These are phyloP conservation scores for Trichoderma brevicompactum DNA, from an alignment of 2,329 filamentous ascomycete species.

Conservation along the genomic window DNA sequence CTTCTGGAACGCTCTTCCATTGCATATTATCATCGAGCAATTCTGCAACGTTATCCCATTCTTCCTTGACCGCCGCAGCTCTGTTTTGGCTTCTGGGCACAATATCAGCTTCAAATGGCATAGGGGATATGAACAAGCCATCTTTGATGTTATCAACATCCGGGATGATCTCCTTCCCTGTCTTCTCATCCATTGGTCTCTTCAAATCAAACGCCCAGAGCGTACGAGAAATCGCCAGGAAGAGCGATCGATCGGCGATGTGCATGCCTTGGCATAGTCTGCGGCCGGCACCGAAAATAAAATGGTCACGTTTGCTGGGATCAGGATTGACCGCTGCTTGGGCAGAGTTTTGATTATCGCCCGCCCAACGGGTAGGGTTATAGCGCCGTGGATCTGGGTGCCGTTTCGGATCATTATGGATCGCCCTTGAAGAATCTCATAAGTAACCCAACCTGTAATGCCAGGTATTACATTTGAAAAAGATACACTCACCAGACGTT, in stretches of 20 bases:
- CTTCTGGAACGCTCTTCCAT: slow-evolving; percentile 20
- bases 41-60: not conserved
- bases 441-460: not conserved
- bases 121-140: slow-evolving; percentile 15
- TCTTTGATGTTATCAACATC: slow-evolving; percentile 16
- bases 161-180: slow-evolving; percentile 20
- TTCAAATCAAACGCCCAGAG: slow-evolving; percentile 52
- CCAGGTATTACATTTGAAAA: too few species aligned
- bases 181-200: slow-evolving; percentile 12
- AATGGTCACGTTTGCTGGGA: slow-evolving; percentile 32
- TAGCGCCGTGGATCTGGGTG: slow-evolving; percentile 49
- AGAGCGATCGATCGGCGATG: slow-evolving; percentile 37
- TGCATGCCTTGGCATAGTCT: slow-evolving; percentile 40
- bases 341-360: slow-evolving; percentile 11
- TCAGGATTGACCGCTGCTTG: slow-evolving; percentile 31
- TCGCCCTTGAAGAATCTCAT: not conserved
- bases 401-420: slow-evolving; percentile 16
- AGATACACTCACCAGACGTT: slow-evolving; percentile 39
- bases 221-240: slow-evolving; percentile 44
- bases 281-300: slow-evolving; percentile 41
- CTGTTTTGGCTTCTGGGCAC: slow-evolving; percentile 32
- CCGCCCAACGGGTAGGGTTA: slow-evolving; percentile 36
- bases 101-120: slow-evolving; percentile 25
- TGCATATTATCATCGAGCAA: slow-evolving; percentile 19
- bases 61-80: not conserved